Evolutionary conservation across 306 rosid species (phyloP).

Genomic region (Aeschynomene evenia): DNA sequence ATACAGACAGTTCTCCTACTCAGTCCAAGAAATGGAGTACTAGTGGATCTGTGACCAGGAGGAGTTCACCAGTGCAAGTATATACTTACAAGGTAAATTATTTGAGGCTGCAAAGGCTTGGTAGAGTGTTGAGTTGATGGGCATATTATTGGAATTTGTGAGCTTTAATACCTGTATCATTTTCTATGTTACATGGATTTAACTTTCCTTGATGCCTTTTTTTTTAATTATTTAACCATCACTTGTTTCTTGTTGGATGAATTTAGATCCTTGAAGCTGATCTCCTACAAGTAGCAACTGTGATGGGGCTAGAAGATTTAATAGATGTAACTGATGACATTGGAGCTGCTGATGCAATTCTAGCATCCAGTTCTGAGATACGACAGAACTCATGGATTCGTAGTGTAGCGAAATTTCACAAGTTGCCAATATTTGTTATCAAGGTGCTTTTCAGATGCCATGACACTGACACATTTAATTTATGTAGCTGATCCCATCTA

Average conservation of each 20-base stretch:
- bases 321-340: slow-evolving; percentile 79
- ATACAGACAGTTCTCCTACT: slow-evolving; percentile 37
- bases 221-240: background rate
- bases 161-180: slow-evolving; percentile 14
- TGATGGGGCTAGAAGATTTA: slow-evolving; percentile 85
- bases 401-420: slow-evolving; percentile 84
- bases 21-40: slow-evolving; percentile 47
- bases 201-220: background rate
- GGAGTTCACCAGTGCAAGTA: slow-evolving; percentile 66
- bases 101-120: slow-evolving; percentile 18
- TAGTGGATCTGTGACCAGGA: slow-evolving; percentile 46
- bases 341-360: slow-evolving; percentile 82
- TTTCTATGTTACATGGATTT: slow-evolving; percentile 18
- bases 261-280: slow-evolving; percentile 84
- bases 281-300: slow-evolving; percentile 83
- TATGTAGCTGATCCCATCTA: background rate
- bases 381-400: slow-evolving; percentile 88
- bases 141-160: background rate
- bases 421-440: slow-evolving; percentile 84
- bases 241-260: slow-evolving; percentile 28
- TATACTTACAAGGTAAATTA: slow-evolving; percentile 78
- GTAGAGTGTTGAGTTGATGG: slow-evolving; percentile 13
- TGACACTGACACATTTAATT: background rate
- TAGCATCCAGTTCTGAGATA: slow-evolving; percentile 76
- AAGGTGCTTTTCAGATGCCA: slow-evolving; percentile 75